Evolutionary conservation across 331 rosid genomes (phyloP), one percentile per base, ranked within the genome.

Genomic region (Cucumis variabilis): DNA sequence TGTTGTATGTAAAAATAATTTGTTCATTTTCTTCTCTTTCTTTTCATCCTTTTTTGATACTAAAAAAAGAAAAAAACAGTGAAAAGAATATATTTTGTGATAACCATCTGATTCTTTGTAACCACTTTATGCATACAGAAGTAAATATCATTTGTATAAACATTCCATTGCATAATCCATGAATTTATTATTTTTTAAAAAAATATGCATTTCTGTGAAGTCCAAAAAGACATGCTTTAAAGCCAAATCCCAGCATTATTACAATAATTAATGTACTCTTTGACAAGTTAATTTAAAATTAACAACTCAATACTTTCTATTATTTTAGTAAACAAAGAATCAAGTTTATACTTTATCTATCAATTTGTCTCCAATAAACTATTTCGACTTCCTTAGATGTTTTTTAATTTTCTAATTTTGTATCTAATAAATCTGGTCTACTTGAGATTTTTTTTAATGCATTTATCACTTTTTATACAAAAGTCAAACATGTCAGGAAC

Each of bases 1-100:
- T 90, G 90, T 91, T 92, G 93, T 90, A 87, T 90, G 92, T 91
- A 88, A 92, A 85, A 67, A 82, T 51, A 48, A 84, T 79, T 58
- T 62, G 21, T 85, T 81, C 85, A 60, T 86, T 86, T 73, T 75
- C 84, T 87, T 58, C 33, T 58, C 0, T 11, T 7, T 2, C 7
- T 21, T 50, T 3, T 33, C 7, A 2, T 25, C 19, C 16, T 69
- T 81, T 60, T 58, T 55, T 6, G 72, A 60, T 63, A 83, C 86
- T 60, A 3, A 20, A 20, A 62, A 58, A 58, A 58, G 0, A 62
- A 20, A 62, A 83, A 63, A 46, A 67, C 87, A 66, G 30, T 68
- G 62, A 84, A 84, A n/a, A 84, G 27, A 84, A 84, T 69, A 44
- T 68, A 25, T 68, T 84, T 66, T 67, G 77, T 84, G 77, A 46